Conservation (phyloP, 2,329 filamentous ascomycete species). For the Tolypocladium amazonense region DNA sequence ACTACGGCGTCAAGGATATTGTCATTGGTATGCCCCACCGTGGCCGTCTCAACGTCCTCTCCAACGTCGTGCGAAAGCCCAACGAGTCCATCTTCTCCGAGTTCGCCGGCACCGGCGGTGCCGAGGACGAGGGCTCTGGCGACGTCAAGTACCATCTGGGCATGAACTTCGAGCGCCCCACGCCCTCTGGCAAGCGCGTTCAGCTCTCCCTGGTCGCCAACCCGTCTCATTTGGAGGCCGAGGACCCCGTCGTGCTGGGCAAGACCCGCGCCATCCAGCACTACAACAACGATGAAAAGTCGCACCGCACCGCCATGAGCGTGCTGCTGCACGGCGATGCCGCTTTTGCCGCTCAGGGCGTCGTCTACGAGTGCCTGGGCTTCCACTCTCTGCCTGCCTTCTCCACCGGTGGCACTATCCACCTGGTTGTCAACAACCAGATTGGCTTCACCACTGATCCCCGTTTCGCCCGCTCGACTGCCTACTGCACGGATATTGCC, state of each 20-base stretch:
- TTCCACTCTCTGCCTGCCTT: conserved; percentile 94
- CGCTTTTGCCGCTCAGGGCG: conserved; percentile 89
- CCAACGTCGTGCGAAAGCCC: conserved; percentile 96
- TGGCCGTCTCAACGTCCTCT: conserved; percentile 93
- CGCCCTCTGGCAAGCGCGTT: conserved; percentile 96
- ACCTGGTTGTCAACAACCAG: conserved; percentile 98
- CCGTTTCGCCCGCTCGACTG: conserved; percentile 90
- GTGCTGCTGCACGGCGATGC: conserved; percentile 95
- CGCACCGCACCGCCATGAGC: conserved; percentile 84
- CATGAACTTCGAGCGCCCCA: conserved; percentile 99
- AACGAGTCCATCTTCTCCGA: conserved; percentile 99
- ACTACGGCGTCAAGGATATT: conserved; percentile 98
- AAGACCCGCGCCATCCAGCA: conserved; percentile 98
- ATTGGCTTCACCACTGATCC: conserved; percentile 99
- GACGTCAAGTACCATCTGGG: conserved; percentile 99
- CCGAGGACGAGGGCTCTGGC: conserved; percentile 90
- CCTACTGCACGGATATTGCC: conserved; percentile 98
- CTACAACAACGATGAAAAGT: conserved; percentile 94
- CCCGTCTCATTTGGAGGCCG: conserved; percentile 93
- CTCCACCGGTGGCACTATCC: conserved; percentile 93
- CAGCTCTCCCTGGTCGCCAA: conserved; percentile 97
- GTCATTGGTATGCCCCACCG: conserved; percentile 99
- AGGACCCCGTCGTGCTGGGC: conserved; percentile 93
- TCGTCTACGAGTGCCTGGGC: conserved; percentile 97
- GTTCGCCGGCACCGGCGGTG: conserved; percentile 79